A percentile compares a stretch with the other conserved stretches of the same genome.
phyloP scores from a whole-genome alignment of 2,329 filamentous ascomycete species.

The Fusarium nodosum region DNA sequence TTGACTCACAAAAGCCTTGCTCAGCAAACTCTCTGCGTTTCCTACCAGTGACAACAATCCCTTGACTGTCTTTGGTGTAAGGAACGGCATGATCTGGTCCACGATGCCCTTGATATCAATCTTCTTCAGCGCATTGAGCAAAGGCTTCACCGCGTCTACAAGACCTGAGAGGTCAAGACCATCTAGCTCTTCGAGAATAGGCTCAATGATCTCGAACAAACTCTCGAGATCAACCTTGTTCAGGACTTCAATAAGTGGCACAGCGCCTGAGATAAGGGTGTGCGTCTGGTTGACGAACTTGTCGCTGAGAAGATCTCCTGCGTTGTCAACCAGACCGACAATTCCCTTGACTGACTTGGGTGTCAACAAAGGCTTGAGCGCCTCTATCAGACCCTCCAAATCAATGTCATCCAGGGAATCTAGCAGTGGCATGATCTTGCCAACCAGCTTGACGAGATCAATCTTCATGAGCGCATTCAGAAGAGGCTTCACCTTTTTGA shows the following conservation, averaged over 20 bases:
- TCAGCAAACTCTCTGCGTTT: constrained; percentile 58
- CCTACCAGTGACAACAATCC: constrained; percentile 50
- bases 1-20: constrained; percentile 57
- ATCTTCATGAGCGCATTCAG: constrained; percentile 51
- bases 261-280: constrained; percentile 55
- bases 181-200: constrained; percentile 54
- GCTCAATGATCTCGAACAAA: constrained; percentile 54
- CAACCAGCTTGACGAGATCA: constrained; percentile 50
- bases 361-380: constrained; percentile 54
- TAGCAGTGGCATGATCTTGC: constrained; percentile 52
- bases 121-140: constrained; percentile 55
- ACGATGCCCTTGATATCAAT: constrained; percentile 56
- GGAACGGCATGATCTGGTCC: constrained; percentile 56
- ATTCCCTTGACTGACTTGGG: constrained; percentile 54
- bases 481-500: constrained; percentile 51
- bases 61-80: constrained; percentile 58
- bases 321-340: constrained; percentile 55
- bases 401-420: constrained; percentile 53
- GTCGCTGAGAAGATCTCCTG: constrained; percentile 55
- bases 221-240: constrained; percentile 56
- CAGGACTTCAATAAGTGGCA: constrained; percentile 55
- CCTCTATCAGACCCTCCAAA: constrained; percentile 52
- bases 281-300: constrained; percentile 60
- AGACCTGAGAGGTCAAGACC: constrained; percentile 55
- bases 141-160: constrained; percentile 54